A percentile compares a stretch with the other conserved stretches of the same genome.
These are phyloP conservation scores for Coleophoma eucalyptorum DNA, from an alignment of 2,329 filamentous ascomycete species.

Conservation along the genomic window DNA sequence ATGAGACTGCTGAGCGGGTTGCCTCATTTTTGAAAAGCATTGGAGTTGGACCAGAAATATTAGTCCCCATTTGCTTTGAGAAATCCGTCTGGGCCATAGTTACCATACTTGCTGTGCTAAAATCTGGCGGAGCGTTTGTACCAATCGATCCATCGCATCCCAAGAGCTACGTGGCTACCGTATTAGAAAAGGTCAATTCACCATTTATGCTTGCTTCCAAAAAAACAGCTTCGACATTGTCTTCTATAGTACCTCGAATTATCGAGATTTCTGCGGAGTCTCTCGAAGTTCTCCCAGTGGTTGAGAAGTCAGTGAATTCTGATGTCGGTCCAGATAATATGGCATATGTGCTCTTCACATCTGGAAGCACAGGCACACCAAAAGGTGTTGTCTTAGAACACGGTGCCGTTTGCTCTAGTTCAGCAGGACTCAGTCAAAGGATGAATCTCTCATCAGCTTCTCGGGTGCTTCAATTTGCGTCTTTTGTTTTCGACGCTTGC, in stretches of 20 bases:
- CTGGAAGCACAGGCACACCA: slow-evolving; percentile 25
- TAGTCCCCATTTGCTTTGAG: slow-evolving; percentile 25
- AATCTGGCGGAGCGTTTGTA: slow-evolving; percentile 24
- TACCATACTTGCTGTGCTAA: slow-evolving; percentile 23
- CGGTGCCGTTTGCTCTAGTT: slow-evolving; percentile 1
- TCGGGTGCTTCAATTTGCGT: slow-evolving; percentile 22
- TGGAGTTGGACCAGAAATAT: slow-evolving; percentile 4
- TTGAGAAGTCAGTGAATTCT: too few species aligned
- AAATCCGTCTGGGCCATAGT: slow-evolving; percentile 25
- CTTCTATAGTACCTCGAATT: not conserved
- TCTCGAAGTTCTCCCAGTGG: too few species aligned
- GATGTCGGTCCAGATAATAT: too few species aligned
- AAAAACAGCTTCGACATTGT: not conserved
- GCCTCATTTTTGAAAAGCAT: not conserved
- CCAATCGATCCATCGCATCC: slow-evolving; percentile 26
- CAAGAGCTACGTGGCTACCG: slow-evolving; percentile 14
- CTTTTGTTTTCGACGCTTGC: slow-evolving; percentile 34
- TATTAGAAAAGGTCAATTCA: not conserved
- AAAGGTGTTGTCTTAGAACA: slow-evolving; percentile 22
- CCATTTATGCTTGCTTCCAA: not conserved
- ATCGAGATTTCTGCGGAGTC: too few species aligned
- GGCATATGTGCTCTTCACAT: slow-evolving; percentile 19
- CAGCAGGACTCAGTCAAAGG: too few species aligned
- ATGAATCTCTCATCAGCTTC: too few species aligned
- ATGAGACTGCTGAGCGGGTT: not conserved